Evolutionary conservation across 257 asterid species (phyloP), one percentile per base, ranked within the genome.

Genomic region (Buddleja alternifolia): DNA sequence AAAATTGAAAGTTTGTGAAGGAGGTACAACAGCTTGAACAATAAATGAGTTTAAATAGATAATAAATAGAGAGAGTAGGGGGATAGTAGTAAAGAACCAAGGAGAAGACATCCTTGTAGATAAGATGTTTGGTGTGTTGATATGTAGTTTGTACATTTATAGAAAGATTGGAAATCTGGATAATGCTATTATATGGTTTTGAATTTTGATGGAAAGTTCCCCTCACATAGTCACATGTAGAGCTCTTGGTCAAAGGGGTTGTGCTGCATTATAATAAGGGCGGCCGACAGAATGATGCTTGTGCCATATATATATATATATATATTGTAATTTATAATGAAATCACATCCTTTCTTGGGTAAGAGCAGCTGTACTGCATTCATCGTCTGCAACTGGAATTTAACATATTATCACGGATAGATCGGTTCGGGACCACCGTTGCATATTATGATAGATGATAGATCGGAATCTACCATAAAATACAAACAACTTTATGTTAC

Each of bases 11-110:
- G 78, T 72, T 63, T 75, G 50, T 0, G 76, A 71, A 19, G 75
- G 66, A 1, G 79, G 79, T 6, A 81, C 86, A n/a, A 20, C 17
- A 20, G 68, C 70, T 39, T 60, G 73, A 47, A 65, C 69, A 3
- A 42, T 37, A 41, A 9, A 46, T 29, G 65, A 59, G 36, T 70
- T 11, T 9, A 70, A 53, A 42, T 1, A 17, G 51, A 44, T 10
- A 29, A 29, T 5, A 23, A 63, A n/a, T 60, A 72, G 25, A 17
- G 32, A 1, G 39, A 75, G 14, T 53, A 63, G 20, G 29, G 20
- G 20, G 14, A 66, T 50, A 37, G 64, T 48, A 21, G 64, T 44
- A 17, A 24, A 56, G 59, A 64, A 50, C 47, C 36, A 46, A 44
- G 52, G 10, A 11, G 37, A 20, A 44, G 64, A 3, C 75, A 63